Base-by-base conservation (phyloP, 1,284 basidiomycete species). In the Singerocomus inundabilis region DNA sequence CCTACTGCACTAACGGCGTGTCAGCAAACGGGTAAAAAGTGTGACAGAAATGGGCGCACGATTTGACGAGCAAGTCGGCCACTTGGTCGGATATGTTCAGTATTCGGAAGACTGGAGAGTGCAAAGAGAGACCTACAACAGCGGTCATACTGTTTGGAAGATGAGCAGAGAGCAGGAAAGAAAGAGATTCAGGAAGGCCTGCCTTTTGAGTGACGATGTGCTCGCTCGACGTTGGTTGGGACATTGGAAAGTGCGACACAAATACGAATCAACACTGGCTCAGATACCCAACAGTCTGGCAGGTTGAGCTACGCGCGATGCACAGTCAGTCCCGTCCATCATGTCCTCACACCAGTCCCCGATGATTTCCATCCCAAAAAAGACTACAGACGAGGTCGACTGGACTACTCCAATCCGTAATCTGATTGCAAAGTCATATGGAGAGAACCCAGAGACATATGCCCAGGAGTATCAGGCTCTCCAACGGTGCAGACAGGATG, bases 401-500 rank as follows among this genome's bases (percentile, higher is more conserved):
- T 95, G 95, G 84, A 90, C 93, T 4, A 81, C 80, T 0, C 91
- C 93, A 2, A 91, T 99, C 58, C 83, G 88, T 31, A 83, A 78
- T 53, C 79, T 94, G 43, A 97, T 99, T 70, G 79, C 87, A 4
- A 89, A 92, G 61, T 93, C 91, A 7, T 99, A 98, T 68, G 93
- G 93, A 45, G 96, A 99, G 75, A 85, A 81, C 60, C 91, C 96
- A 15, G 91, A 93, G 57, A 82, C 81, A 60, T 98, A 98, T 65
- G 72, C 84, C 0, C 76, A 88, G 25, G 95, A 98, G 67, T 92
- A 88, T 62, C 80, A 84, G 9, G 75, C 85, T 1, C 82, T 99
- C 15, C 90, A 95, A 64, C 79, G 95, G 36, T 93, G 92, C 70
- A 76, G 96, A 36, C 93, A 98, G 70, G 97, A 99, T 71, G 96